Evolutionary conservation across 305 asterid genomes (phyloP), one percentile per base, ranked within the genome.

Genomic region (Fraxinus greggii): DNA sequence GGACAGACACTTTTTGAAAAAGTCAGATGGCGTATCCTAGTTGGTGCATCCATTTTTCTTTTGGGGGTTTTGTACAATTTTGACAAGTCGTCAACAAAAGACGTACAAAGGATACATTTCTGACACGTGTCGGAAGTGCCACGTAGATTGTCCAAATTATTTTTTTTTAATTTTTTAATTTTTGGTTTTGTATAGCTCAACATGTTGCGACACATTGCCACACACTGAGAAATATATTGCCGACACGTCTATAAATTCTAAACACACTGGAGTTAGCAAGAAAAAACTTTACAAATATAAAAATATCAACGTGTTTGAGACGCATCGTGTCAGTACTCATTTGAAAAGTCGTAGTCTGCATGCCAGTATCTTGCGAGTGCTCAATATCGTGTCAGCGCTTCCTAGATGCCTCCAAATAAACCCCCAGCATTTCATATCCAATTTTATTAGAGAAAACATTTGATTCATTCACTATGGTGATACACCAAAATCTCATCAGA

Each of bases 401-500:
- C 23, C 8, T 51, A 17, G 61, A 51, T 51, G 31, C 31, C 72
- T 61, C 72, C 31, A 23, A 61, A 7, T 24, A 56, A 56, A 56
- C 72, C 31, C 31, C 32, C 5, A 24, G 72, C 32, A 61, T 61
- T 9, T 24, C 32, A 10, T 61, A n/a, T 23, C 32, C 72, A 8
- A 21, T 61, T 61, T 24, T 61, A 7, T 56, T 51, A 17, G 61
- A 17, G 23, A 51, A 17, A 17, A 17, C 23, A 61, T 23, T 61
- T 24, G 72, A 56, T 56, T 19, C 61, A 7, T 59, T 13, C 35
- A 5, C 32, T 45, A 35, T 10, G 31, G 42, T 19, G 24, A 32
- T 75, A 23, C 17, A 28, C 38, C 21, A 79, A 79, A 73, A 45
- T 13, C 72, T 67, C 78, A 48, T 65, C 51, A 75, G 31, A 61